Evolutionary conservation across 352 stramenopile genomes (phyloP).

Genomic region (Phytophthora citrophthora): DNA sequence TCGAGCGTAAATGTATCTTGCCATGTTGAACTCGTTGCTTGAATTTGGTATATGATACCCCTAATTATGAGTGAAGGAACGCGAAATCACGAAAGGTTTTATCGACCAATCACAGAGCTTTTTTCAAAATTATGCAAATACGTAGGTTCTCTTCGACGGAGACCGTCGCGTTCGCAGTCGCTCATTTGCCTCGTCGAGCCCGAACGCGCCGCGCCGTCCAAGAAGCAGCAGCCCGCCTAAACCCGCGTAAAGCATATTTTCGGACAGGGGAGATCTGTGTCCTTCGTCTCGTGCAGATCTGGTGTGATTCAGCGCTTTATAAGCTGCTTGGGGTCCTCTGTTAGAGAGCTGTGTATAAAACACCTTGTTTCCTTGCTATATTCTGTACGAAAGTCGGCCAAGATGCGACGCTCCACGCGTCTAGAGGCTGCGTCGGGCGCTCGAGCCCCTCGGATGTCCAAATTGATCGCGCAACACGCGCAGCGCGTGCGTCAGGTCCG

Average conservation of each 20-base stretch:
- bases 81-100: too few relatives aligned
- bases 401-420: slow-evolving; percentile 73
- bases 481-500: slow-evolving; percentile 46
- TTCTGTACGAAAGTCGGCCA: slow-evolving; percentile 15
- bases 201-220: slow-evolving; percentile 26
- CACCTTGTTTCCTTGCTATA: slow-evolving; percentile 25
- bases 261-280: slow-evolving; percentile 17
- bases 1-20: slow-evolving; percentile 21
- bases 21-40: neutral
- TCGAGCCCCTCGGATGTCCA: slow-evolving; percentile 62
- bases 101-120: too few relatives aligned
- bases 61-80: too few relatives aligned
- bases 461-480: slow-evolving; percentile 58
- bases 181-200: slow-evolving; percentile 35
- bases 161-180: slow-evolving; percentile 19
- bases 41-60: too few relatives aligned
- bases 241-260: slow-evolving; percentile 2
- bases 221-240: slow-evolving; percentile 19
- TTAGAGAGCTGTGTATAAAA: slow-evolving; percentile 10
- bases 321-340: slow-evolving; percentile 1
- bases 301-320: slow-evolving; percentile 17
- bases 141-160: neutral
- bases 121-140: too few relatives aligned
- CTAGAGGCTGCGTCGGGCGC: slow-evolving; percentile 55
- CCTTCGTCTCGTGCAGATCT: slow-evolving; percentile 2